These are phyloP conservation scores for Cladosporium sp. DNA, from an alignment of 2,329 filamentous ascomycete species.

Conservation along the genomic window DNA sequence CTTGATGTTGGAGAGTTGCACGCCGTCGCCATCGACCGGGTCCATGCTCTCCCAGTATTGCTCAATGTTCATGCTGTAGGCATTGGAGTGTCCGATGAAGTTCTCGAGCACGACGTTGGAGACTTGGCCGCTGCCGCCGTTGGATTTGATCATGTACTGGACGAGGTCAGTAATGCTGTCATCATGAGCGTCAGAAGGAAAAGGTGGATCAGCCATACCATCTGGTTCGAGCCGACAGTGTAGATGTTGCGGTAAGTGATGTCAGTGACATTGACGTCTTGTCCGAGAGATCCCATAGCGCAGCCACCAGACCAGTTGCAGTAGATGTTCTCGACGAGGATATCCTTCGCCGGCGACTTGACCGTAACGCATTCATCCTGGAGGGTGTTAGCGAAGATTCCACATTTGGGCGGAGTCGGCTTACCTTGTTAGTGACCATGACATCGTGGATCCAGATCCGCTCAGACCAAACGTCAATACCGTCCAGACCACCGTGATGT, in stretches of 20 bases:
- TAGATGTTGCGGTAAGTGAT: slow-evolving; percentile 53
- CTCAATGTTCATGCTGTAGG: slow-evolving; percentile 53
- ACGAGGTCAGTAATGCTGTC: background rate
- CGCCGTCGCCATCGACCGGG: slow-evolving; percentile 42
- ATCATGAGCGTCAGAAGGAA: no score
- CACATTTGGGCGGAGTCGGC: background rate
- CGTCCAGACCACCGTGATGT: slow-evolving; percentile 49
- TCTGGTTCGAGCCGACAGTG: slow-evolving; percentile 55
- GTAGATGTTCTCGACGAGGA: slow-evolving; percentile 55
- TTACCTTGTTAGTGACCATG: slow-evolving; percentile 54
- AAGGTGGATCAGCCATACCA: slow-evolving; percentile 34
- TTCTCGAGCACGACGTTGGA: slow-evolving; percentile 49
- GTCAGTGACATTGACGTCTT: slow-evolving; percentile 45
- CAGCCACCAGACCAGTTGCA: slow-evolving; percentile 57
- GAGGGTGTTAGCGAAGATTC: background rate
- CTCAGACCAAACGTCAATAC: slow-evolving; percentile 48
- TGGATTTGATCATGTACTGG: slow-evolving; percentile 53
- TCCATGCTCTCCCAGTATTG: slow-evolving; percentile 46
- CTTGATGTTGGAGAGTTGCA: slow-evolving; percentile 48
- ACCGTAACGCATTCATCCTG: slow-evolving; percentile 52
- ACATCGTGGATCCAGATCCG: slow-evolving; percentile 56
- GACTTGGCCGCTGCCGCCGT: slow-evolving; percentile 51
- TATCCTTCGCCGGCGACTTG: slow-evolving; percentile 47
- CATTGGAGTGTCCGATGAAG: slow-evolving; percentile 55
- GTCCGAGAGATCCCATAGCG: slow-evolving; percentile 51